These are phyloP conservation scores for Adiantum capillusveneris DNA, from an alignment of 75 land plant genomes.

Conservation along the genomic window DNA sequence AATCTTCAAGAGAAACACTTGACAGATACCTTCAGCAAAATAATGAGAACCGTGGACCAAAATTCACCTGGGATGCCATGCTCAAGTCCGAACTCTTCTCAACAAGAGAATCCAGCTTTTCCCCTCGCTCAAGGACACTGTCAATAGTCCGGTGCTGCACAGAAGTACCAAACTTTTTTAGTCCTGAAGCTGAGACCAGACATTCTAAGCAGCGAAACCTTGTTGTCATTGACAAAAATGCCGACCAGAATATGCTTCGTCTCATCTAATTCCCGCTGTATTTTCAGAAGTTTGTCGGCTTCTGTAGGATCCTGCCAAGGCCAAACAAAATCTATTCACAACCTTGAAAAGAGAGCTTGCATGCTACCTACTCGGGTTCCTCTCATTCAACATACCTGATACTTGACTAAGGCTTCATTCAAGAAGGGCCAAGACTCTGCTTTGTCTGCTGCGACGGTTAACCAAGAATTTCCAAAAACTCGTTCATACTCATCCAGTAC, in stretches of 20 bases:
- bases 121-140: conserved; percentile 83
- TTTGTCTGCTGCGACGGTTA: conserved; percentile 42
- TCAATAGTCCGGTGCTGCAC: conserved; percentile 89
- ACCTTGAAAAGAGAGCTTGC: too few relatives aligned
- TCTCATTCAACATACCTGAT: conserved; percentile 60
- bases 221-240: neutral
- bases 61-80: conserved; percentile 76
- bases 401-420: conserved; percentile 63
- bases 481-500: conserved; percentile 85
- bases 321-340: neutral
- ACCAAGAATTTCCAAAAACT: conserved; percentile 84
- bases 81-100: conserved; percentile 91
- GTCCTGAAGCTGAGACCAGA: too few relatives aligned
- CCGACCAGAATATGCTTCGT: conserved; percentile 85
- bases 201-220: too few relatives aligned
- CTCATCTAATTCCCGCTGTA: conserved; percentile 92
- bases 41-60: neutral
- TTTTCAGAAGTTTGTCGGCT: conserved; percentile 92
- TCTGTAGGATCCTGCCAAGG: conserved; percentile 80
- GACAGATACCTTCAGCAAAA: neutral
- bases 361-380: too few relatives aligned
- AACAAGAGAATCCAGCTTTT: conserved; percentile 77
- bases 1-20: neutral
- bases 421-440: conserved; percentile 77
- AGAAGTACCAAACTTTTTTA: too few relatives aligned